Evolutionary conservation across 2,329 filamentous ascomycete genomes (phyloP).

Genomic region (Conoideocrella luteorostrata): DNA sequence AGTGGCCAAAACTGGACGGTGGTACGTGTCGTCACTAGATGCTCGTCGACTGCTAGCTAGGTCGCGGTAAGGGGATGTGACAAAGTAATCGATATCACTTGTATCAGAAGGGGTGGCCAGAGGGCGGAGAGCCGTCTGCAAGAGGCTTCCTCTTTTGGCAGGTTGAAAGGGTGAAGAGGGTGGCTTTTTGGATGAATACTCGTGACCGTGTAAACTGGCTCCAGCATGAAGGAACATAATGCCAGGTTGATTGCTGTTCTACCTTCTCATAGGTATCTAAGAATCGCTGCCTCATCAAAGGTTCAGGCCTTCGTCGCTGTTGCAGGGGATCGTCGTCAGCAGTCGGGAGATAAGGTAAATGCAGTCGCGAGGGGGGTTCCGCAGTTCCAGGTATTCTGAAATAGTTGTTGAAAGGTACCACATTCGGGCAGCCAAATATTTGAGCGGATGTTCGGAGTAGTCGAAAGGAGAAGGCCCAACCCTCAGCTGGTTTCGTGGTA

Average conservation of each 20-base stretch:
- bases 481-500: not conserved
- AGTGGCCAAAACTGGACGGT: slow-evolving; percentile 7
- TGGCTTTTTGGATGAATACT: slow-evolving; percentile 40
- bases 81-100: slow-evolving; percentile 13
- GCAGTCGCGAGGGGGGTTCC: too few relatives aligned
- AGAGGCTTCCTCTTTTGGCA: slow-evolving; percentile 30
- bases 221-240: slow-evolving; percentile 54
- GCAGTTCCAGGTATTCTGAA: too few relatives aligned
- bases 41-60: not conserved
- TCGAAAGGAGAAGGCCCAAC: not conserved
- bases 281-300: not conserved
- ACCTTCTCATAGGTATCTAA: not conserved
- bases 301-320: not conserved
- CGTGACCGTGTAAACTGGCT: slow-evolving; percentile 54
- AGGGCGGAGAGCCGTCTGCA: slow-evolving; percentile 36
- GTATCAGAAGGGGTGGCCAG: slow-evolving; percentile 19
- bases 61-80: not conserved
- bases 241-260: not conserved
- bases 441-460: too few relatives aligned
- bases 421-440: too few relatives aligned
- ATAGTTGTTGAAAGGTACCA: too few relatives aligned
- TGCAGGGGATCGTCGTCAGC: too few relatives aligned
- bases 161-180: slow-evolving; percentile 22
- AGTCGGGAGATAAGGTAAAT: too few relatives aligned
- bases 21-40: slow-evolving; percentile 4